These are phyloP conservation scores for Phylloporus sp. DNA, from an alignment of 768 basidiomycete species.

Conservation along the genomic window DNA sequence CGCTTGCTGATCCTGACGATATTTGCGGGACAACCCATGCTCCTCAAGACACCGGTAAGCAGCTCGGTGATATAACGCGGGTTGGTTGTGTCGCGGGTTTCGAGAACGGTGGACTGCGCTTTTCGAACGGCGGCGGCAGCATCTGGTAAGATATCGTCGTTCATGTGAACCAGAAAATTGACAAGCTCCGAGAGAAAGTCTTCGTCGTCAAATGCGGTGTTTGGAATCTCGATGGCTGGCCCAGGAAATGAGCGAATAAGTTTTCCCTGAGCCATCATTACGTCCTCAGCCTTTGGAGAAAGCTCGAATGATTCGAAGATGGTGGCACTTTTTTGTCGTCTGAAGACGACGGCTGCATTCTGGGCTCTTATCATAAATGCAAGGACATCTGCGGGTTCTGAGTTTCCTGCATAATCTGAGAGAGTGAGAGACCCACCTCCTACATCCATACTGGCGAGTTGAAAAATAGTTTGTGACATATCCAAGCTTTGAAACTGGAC, in stretches of 20 bases:
- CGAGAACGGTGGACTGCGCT: constrained; percentile 32
- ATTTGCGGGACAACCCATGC: constrained; percentile 31
- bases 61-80: constrained; percentile 49
- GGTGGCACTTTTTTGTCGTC: constrained; percentile 25
- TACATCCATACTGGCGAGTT: constrained; percentile 15
- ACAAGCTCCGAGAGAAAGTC: constrained; percentile 34
- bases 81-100: constrained; percentile 39
- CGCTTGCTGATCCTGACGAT: constrained; percentile 37
- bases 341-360: constrained; percentile 45
- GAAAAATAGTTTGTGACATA: constrained; percentile 1
- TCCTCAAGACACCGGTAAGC: constrained; percentile 44
- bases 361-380: constrained; percentile 41
- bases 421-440: constrained; percentile 13
- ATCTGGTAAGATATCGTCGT: constrained; percentile 32
- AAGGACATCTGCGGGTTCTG: constrained; percentile 32
- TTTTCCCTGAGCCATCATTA: constrained; percentile 41
- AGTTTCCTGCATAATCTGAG: neutral
- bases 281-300: constrained; percentile 31
- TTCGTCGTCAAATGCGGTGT: constrained; percentile 23
- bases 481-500: constrained; percentile 14
- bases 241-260: constrained; percentile 46
- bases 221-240: constrained; percentile 38
- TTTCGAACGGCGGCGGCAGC: constrained; percentile 36
- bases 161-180: constrained; percentile 35
- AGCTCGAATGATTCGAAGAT: constrained; percentile 47